phyloP scores from a whole-genome alignment of 495 filamentous ascomycete genomes.

The Arthonia radiata region DNA sequence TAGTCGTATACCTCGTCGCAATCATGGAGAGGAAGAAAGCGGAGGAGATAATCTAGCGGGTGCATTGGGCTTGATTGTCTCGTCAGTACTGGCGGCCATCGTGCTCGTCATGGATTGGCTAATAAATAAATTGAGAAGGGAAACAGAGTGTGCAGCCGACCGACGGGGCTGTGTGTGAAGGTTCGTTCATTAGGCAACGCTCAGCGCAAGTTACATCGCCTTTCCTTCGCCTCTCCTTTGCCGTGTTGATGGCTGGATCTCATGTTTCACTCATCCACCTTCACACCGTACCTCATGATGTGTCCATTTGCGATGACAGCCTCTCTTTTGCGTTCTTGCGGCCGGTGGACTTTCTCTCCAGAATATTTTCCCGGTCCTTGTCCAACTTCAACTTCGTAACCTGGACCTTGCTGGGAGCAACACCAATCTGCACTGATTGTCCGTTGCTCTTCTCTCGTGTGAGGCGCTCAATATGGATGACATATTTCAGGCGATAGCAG shows the following conservation, averaged over 20 bases:
- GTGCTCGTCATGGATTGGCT: neutral
- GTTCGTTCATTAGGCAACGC: conserved; percentile 7
- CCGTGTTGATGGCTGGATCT: too few species aligned
- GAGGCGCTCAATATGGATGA: conserved; percentile 79
- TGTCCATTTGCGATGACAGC: too few species aligned
- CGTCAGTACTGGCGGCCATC: neutral
- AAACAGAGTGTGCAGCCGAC: conserved; percentile 2
- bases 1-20: conserved; percentile 52
- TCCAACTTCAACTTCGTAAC: conserved; percentile 96
- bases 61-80: conserved; percentile 1
- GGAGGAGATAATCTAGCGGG: conserved; percentile 52
- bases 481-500: conserved; percentile 86
- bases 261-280: too few species aligned
- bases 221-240: conserved; percentile 27
- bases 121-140: conserved; percentile 1
- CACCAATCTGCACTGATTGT: conserved; percentile 66
- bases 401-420: conserved; percentile 79
- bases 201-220: conserved; percentile 10
- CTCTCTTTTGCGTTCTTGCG: conserved; percentile 31
- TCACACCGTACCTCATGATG: too few species aligned
- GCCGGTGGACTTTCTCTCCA: conserved; percentile 59
- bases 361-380: conserved; percentile 89
- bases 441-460: conserved; percentile 84
- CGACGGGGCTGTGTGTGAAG: conserved; percentile 7
- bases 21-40: conserved; percentile 32